These are phyloP conservation scores for Cordyceps cicadae DNA, from an alignment of 2,329 filamentous ascomycete species.

Conservation along the genomic window DNA sequence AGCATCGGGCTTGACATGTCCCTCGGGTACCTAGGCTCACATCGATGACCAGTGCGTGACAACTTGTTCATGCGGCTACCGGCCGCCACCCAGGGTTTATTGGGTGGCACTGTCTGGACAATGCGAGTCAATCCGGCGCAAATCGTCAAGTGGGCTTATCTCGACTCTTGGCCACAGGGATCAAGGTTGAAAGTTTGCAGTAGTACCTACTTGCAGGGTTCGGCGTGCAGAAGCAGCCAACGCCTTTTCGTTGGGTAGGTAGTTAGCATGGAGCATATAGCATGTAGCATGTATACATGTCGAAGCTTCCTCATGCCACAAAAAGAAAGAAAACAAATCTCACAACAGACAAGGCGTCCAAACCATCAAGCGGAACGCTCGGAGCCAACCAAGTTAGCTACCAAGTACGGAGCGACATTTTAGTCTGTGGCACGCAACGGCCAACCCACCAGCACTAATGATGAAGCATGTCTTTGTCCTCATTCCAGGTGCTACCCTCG, in stretches of 20 bases:
- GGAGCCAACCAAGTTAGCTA: too few species aligned
- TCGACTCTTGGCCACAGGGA: not conserved
- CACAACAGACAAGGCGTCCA: too few species aligned
- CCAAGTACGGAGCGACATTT: too few species aligned
- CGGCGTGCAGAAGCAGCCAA: constrained; percentile 7
- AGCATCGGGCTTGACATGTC: not conserved
- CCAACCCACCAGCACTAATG: too few species aligned
- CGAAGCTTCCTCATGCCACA: not conserved
- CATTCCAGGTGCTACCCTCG: too few species aligned
- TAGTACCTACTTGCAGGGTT: not conserved
- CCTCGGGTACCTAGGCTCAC: not conserved
- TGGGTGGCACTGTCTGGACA: not conserved
- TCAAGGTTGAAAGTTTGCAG: not conserved
- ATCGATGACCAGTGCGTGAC: not conserved
- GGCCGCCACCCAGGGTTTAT: not conserved
- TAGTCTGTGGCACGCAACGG: too few species aligned
- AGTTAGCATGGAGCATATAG: too few species aligned
- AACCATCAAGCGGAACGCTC: too few species aligned
- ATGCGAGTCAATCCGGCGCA: not conserved
- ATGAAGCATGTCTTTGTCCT: too few species aligned
- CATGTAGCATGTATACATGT: not conserved
- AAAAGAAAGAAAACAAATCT: not conserved
- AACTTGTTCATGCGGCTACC: not conserved
- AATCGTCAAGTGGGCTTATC: not conserved
- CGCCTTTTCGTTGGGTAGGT: not conserved